phyloP scores from a whole-genome alignment of 805 yeast species.

The Priceomyces fermenticarens region DNA sequence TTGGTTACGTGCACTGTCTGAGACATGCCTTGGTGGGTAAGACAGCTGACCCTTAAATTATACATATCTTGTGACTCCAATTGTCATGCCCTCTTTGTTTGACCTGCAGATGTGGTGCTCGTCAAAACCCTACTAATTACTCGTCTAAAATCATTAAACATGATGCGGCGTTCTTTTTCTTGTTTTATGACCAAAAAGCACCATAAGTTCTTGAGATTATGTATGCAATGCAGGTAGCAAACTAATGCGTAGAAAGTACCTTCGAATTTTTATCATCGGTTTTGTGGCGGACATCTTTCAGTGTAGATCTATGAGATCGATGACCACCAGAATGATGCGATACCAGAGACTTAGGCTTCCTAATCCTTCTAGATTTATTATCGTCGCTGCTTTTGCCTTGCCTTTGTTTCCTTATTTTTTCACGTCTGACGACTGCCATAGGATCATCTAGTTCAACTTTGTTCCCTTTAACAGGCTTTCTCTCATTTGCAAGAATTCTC shows the following conservation, averaged over 20 bases:
- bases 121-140: no score
- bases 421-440: conserved; percentile 35
- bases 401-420: conserved; percentile 10
- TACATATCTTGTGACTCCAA: conserved; percentile 2
- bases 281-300: not conserved
- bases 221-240: no score
- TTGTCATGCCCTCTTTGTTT: no score
- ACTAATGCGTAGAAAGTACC: no score
- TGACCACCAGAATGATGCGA: not conserved
- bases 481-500: conserved; percentile 20
- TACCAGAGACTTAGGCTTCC: not conserved
- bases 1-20: conserved; percentile 2
- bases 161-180: no score
- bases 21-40: no score
- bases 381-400: conserved; percentile 3
- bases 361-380: not conserved
- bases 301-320: not conserved
- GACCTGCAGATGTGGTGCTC: no score
- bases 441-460: conserved; percentile 39
- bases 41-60: conserved; percentile 3
- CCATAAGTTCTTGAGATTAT: no score
- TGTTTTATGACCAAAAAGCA: no score
- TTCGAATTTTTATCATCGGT: not conserved
- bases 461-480: not conserved
- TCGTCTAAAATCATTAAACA: no score